These are phyloP conservation scores for Hyaloscypha bicolor DNA, from an alignment of 495 filamentous ascomycete species.

Conservation along the genomic window DNA sequence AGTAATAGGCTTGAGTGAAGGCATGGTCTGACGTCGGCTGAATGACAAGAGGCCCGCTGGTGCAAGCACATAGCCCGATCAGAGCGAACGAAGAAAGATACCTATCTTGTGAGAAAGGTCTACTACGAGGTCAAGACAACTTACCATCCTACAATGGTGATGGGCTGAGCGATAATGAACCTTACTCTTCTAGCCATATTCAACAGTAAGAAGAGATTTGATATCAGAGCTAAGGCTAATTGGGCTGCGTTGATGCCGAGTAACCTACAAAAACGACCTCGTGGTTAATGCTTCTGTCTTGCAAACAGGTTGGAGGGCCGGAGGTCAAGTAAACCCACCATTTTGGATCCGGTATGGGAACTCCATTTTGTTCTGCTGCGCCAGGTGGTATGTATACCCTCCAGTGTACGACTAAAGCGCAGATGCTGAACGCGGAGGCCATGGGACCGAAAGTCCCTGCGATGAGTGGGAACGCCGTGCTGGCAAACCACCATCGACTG, in stretches of 20 bases:
- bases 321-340: constrained; percentile 51
- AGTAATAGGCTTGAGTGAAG: constrained; percentile 78
- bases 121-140: neutral
- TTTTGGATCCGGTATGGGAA: constrained; percentile 62
- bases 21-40: constrained; percentile 47
- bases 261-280: constrained; percentile 48
- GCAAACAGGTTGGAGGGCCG: neutral
- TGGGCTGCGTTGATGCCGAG: constrained; percentile 74
- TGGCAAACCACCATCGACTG: constrained; percentile 84
- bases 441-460: constrained; percentile 67
- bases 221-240: constrained; percentile 66
- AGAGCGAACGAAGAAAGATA: constrained; percentile 70
- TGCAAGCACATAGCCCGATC: constrained; percentile 57
- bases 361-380: constrained; percentile 26
- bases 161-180: constrained; percentile 77
- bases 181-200: constrained; percentile 83
- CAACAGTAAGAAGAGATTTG: constrained; percentile 73
- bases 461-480: constrained; percentile 67
- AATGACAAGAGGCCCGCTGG: constrained; percentile 51
- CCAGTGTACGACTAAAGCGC: constrained; percentile 75
- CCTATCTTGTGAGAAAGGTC: constrained; percentile 27
- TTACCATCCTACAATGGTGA: constrained; percentile 60
- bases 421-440: constrained; percentile 77
- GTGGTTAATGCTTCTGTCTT: neutral
- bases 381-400: constrained; percentile 50